Percentiles rank a stretch among this genome's conserved stretches.
phyloP scores from a whole-genome alignment of 1,139 yeast genomes.

The Magnusiomyces suaveolens region DNA sequence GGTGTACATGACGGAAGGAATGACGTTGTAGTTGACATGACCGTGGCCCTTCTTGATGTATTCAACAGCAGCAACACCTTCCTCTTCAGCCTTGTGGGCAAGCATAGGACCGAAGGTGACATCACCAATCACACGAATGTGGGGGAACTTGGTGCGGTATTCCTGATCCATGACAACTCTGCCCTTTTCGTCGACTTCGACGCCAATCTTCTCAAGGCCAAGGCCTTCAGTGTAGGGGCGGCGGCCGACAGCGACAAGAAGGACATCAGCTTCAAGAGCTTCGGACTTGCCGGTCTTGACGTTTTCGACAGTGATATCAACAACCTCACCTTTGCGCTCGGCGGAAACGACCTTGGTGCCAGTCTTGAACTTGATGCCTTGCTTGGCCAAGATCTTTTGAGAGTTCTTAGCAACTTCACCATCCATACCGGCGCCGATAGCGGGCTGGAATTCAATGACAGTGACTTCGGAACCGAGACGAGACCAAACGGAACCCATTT shows the following conservation, averaged over 20 bases:
- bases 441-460: conserved; percentile 77
- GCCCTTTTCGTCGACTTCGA: conserved; percentile 85
- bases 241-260: conserved; percentile 96
- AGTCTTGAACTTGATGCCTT: conserved; percentile 87
- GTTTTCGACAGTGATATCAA: conserved; percentile 79
- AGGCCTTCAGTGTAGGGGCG: conserved; percentile 92
- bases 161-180: conserved; percentile 90
- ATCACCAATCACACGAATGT: conserved; percentile 96
- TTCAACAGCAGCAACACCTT: conserved; percentile 98
- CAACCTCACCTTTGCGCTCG: conserved; percentile 85
- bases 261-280: conserved; percentile 77
- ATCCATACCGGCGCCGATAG: conserved; percentile 97
- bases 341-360: conserved; percentile 88
- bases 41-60: conserved; percentile 90
- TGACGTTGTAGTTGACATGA: conserved; percentile 94
- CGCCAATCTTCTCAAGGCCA: conserved; percentile 77
- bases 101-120: conserved; percentile 98
- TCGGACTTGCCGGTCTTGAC: conserved; percentile 79
- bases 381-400: conserved; percentile 85
- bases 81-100: conserved; percentile 99
- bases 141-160: conserved; percentile 83
- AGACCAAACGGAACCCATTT: conserved; percentile 97
- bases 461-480: conserved; percentile 95
- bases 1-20: conserved; percentile 97
- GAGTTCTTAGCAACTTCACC: conserved; percentile 83